Conservation (phyloP, 768 basidiomycete species). For the Podaxis carcinomalis region DNA sequence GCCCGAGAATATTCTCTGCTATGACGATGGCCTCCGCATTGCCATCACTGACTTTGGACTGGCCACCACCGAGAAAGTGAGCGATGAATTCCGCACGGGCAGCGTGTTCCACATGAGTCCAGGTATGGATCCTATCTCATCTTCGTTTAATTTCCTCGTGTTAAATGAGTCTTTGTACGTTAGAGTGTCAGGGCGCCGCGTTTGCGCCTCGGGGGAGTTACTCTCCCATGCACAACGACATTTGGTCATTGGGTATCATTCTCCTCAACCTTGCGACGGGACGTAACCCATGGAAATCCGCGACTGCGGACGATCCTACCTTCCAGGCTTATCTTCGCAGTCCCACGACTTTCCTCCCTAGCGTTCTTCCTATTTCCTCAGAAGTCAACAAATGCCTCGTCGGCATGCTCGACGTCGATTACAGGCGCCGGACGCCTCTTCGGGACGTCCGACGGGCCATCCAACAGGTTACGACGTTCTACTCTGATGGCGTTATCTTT, state of each 20-base stretch:
- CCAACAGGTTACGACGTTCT: conserved; percentile 54
- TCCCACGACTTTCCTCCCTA: conserved; percentile 76
- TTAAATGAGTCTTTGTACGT: conserved; percentile 9
- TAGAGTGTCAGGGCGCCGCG: conserved; percentile 89
- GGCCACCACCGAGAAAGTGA: conserved; percentile 83
- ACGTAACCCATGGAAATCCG: conserved; percentile 98
- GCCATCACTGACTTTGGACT: conserved; percentile 96
- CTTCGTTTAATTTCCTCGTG: neutral
- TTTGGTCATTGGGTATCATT: conserved; percentile 97
- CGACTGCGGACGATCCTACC: conserved; percentile 81
- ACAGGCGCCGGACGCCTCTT: conserved; percentile 38
- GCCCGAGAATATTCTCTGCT: conserved; percentile 94
- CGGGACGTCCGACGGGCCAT: conserved; percentile 51
- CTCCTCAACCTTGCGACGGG: conserved; percentile 95
- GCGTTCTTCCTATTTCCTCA: conserved; percentile 78
- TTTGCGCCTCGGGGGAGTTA: conserved; percentile 74
- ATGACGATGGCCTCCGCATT: conserved; percentile 74
- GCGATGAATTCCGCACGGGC: conserved; percentile 91
- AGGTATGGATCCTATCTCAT: conserved; percentile 40
- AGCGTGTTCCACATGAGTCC: conserved; percentile 98
- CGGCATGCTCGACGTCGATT: conserved; percentile 67
- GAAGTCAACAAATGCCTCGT: conserved; percentile 75
- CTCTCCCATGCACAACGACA: conserved; percentile 86
- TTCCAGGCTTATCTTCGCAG: conserved; percentile 90
- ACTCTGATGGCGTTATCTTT: conserved; percentile 68